Conservation (phyloP, 2,329 filamentous ascomycete species). For the Ascomycota sp. region DNA sequence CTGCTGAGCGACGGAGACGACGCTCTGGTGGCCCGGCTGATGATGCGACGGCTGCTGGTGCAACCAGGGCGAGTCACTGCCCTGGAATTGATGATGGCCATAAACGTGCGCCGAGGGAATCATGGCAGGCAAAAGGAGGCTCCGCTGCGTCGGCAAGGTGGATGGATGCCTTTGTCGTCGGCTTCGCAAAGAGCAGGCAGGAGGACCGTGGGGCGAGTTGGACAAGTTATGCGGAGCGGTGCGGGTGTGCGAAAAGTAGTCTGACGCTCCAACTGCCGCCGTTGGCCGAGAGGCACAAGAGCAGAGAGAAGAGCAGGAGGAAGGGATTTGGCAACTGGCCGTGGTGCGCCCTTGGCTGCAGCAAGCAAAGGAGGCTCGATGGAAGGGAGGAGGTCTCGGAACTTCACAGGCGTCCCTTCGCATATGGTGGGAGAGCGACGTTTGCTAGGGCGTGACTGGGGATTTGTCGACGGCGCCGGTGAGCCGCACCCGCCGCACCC, state of each 20-base stretch:
- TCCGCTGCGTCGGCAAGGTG: no score
- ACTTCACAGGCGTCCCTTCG: not conserved
- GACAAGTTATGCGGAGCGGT: no score
- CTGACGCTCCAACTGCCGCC: no score
- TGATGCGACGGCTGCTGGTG: slow-evolving; percentile 39
- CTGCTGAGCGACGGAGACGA: slow-evolving; percentile 26
- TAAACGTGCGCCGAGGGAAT: slow-evolving; percentile 42
- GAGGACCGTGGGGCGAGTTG: no score
- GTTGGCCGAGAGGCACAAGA: not conserved
- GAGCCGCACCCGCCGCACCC: no score
- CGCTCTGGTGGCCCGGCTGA: slow-evolving; percentile 35
- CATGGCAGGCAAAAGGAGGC: slow-evolving; percentile 20
- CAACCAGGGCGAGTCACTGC: slow-evolving; percentile 42
- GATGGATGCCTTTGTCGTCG: not conserved
- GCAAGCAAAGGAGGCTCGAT: not conserved
- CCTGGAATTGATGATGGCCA: slow-evolving; percentile 43
- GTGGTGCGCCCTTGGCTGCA: no score
- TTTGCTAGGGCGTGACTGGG: no score
- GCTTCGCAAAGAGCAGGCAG: not conserved
- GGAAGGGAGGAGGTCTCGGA: not conserved
- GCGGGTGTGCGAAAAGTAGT: no score
- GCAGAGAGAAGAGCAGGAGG: not conserved
- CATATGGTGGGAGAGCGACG: no score
- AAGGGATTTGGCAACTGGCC: no score
- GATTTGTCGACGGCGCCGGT: no score